Evolutionary conservation across 164 flowering plant species (phyloP), one percentile per base, ranked within the genome.

Genomic region (Echeveria elegans): DNA sequence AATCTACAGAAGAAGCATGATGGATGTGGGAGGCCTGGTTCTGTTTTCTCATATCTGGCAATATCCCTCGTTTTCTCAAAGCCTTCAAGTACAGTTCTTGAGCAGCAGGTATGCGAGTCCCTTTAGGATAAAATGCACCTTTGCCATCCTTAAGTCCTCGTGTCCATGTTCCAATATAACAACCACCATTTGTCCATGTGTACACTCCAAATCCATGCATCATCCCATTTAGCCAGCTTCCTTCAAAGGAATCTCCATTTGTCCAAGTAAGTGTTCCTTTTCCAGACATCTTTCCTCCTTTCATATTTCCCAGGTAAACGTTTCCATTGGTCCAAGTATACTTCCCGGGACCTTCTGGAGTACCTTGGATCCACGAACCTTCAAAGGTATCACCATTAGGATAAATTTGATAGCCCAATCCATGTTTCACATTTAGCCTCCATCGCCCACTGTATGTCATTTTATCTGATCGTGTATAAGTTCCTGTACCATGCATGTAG

Each of bases 161-260:
- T 28, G 94, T 87, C 97, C 97, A 95, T 56, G 96, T 95, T 36
- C 99, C 98, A 43, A 95, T 87, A 77, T 91, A 95, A 81, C 81
- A 85, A 36, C 96, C 88, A 58, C 99, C 92, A 77, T 87, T 94
- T 64, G 63, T 77, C 99, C 99, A 95, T 7, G 90, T 84, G 74
- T 95, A 91, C 8, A 87, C 88, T 52, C 96, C 97, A 76, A 88
- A 86, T 11, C 97, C 97, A 80, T 95, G 92, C 91, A 92, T 92
- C 89, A 85, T 78, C 12, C 97, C 98, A 74, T 87, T 84, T 69
- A 82, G 77, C 97, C 97, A 95, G 72, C 84, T 83, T 74, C 99
- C 99, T 82, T 95, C 99, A 73, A 77, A 95, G 9, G 90, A 85
- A 68, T 92, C 98, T 19, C 95, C 99, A 76, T 77, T 90, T 43